These are phyloP conservation scores for Simplicillium sp. DNA, from an alignment of 2,329 filamentous ascomycete species.

Conservation along the genomic window DNA sequence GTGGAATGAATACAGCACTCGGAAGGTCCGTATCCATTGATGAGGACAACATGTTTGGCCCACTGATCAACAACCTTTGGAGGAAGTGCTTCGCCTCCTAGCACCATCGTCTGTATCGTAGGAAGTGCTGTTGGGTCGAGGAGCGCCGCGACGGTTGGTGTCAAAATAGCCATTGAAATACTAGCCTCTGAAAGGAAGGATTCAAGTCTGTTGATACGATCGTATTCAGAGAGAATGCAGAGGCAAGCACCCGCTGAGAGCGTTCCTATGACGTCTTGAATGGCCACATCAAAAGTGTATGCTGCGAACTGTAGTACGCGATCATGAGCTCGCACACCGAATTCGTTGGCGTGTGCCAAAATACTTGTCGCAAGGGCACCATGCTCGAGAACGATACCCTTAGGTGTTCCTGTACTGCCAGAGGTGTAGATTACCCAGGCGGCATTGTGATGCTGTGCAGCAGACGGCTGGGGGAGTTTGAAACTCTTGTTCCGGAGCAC, in stretches of 20 bases:
- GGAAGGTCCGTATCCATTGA: not conserved
- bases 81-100: not conserved
- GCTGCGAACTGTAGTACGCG: constrained; percentile 10
- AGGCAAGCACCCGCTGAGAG: constrained; percentile 2
- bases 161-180: not conserved
- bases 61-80: not conserved
- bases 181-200: not conserved
- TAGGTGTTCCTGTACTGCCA: not conserved
- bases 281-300: constrained; percentile 10
- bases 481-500: too few species aligned
- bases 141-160: not conserved
- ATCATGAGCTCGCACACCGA: not conserved
- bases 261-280: constrained; percentile 4
- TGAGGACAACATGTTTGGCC: not conserved
- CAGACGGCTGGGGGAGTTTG: too few species aligned
- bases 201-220: not conserved
- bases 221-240: constrained; percentile 3
- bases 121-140: not conserved
- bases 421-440: constrained; percentile 12
- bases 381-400: not conserved
- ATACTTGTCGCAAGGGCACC: not conserved
- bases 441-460: too few species aligned
- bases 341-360: not conserved
- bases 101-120: not conserved
- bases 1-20: not conserved